Conservation (phyloP, 164 flowering plant species). For the Euptelea pleiosperma region DNA sequence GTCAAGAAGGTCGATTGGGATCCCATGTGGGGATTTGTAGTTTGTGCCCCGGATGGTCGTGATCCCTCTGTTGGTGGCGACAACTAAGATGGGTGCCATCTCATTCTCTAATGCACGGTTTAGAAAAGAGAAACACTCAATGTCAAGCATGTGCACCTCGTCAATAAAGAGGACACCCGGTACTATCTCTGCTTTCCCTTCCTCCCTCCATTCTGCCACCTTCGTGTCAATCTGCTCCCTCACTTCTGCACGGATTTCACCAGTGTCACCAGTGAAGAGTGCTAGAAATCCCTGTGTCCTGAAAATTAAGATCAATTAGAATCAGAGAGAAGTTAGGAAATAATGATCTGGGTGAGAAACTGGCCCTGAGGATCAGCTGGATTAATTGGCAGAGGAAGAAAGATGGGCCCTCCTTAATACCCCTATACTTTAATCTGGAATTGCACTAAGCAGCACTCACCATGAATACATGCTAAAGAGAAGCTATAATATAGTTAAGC, state of each 20-base stretch:
- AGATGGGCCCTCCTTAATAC: no score
- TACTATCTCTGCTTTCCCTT: slow-evolving; percentile 97
- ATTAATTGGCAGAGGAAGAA: no score
- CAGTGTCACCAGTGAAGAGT: slow-evolving; percentile 92
- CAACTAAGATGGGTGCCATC: slow-evolving; percentile 89
- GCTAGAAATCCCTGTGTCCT: slow-evolving; percentile 96
- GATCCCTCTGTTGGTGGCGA: slow-evolving; percentile 91
- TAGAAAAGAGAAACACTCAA: slow-evolving; percentile 91
- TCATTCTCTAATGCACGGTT: slow-evolving; percentile 95
- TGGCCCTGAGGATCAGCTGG: no score
- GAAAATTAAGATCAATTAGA: slow-evolving; percentile 14
- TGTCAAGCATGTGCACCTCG: slow-evolving; percentile 98
- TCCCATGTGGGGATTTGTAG: slow-evolving; percentile 96
- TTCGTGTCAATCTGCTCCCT: slow-evolving; percentile 93
- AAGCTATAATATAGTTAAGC: no score
- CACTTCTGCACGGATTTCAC: slow-evolving; percentile 90
- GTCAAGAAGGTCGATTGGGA: slow-evolving; percentile 86
- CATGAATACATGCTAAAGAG: no score
- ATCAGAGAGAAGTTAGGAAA: slow-evolving; percentile 41
- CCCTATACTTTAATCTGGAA: no score
- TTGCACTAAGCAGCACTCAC: no score
- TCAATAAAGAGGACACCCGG: slow-evolving; percentile 98
- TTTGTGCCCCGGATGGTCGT: slow-evolving; percentile 73
- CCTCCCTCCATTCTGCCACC: slow-evolving; percentile 98
- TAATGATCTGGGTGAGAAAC: no score